These are phyloP conservation scores for Pseudotulostoma volvatum DNA, from an alignment of 495 filamentous ascomycete genomes.

Conservation along the genomic window DNA sequence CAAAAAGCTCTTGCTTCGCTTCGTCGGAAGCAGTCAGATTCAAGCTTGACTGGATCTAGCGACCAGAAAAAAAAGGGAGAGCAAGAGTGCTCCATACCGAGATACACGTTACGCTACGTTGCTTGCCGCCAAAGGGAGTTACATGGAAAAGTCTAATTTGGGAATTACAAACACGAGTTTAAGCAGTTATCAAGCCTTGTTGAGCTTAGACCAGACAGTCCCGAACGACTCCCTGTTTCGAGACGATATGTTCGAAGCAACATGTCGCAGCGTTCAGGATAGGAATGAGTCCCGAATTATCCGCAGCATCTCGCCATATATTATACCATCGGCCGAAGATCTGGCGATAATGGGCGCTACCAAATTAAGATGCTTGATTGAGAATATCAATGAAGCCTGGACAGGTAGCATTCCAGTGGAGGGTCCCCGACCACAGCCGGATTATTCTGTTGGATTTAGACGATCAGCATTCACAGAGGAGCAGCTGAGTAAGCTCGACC, in stretches of 20 bases:
- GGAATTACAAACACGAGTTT: constrained; percentile 16
- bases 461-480: constrained; percentile 23
- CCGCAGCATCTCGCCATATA: constrained; percentile 21
- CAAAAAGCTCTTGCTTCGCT: neutral
- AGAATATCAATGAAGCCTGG: constrained; percentile 30
- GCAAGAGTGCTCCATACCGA: constrained; percentile 24
- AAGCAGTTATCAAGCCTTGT: constrained; percentile 12
- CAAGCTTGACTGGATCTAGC: constrained; percentile 2
- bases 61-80: constrained; percentile 5
- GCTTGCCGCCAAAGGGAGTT: constrained; percentile 23
- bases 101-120: constrained; percentile 15
- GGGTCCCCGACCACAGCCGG: constrained; percentile 22
- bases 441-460: constrained; percentile 28
- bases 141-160: constrained; percentile 17
- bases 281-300: constrained; percentile 24
- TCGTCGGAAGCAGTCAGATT: constrained; percentile 1
- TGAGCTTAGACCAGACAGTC: constrained; percentile 13
- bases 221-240: constrained; percentile 21
- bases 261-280: constrained; percentile 13
- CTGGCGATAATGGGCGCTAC: constrained; percentile 13
- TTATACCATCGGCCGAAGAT: constrained; percentile 21
- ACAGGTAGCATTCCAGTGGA: constrained; percentile 17
- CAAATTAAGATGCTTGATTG: constrained; percentile 18
- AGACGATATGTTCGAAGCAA: constrained; percentile 17
- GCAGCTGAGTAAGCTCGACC: constrained; percentile 23